Evolutionary conservation across 2,329 filamentous ascomycete genomes (phyloP).

Genomic region (Fonsecaea erecta): DNA sequence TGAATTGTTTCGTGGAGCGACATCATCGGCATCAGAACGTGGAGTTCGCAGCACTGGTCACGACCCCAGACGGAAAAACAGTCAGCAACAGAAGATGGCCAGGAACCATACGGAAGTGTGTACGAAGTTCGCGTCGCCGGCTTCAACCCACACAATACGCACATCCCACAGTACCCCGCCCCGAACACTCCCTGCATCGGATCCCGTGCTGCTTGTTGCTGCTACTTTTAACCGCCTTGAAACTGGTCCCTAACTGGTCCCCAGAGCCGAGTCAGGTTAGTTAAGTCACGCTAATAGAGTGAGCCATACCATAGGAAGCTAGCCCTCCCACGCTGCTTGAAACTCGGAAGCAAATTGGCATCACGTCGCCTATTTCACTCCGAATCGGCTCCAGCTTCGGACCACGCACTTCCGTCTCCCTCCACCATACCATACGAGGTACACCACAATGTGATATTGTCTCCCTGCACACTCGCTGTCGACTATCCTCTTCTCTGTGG

Average conservation of each 20-base stretch:
- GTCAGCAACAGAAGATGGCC: neutral
- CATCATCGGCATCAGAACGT: neutral
- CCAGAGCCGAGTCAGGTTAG: neutral
- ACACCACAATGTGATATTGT: neutral
- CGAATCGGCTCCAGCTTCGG: conserved; percentile 19
- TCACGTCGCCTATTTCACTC: neutral
- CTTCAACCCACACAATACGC: neutral
- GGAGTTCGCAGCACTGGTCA: neutral
- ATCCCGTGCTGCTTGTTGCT: conserved; percentile 8
- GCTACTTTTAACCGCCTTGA: neutral
- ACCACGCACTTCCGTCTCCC: neutral
- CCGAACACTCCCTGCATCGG: conserved; percentile 23
- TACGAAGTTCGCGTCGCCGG: neutral
- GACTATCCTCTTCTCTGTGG: conserved; percentile 1
- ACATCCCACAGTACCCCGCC: conserved; percentile 19
- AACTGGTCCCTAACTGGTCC: too few relatives aligned
- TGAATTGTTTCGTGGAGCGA: conserved; percentile 14
- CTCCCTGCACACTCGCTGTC: neutral
- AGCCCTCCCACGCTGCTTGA: neutral
- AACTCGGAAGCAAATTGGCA: conserved; percentile 7
- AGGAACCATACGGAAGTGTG: neutral
- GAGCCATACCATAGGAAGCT: neutral
- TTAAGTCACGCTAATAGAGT: neutral
- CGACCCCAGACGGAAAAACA: neutral
- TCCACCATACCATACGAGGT: neutral